These are phyloP conservation scores for Aspergillus sclerotiicarbonarius DNA, from an alignment of 495 filamentous ascomycete species.

Conservation along the genomic window DNA sequence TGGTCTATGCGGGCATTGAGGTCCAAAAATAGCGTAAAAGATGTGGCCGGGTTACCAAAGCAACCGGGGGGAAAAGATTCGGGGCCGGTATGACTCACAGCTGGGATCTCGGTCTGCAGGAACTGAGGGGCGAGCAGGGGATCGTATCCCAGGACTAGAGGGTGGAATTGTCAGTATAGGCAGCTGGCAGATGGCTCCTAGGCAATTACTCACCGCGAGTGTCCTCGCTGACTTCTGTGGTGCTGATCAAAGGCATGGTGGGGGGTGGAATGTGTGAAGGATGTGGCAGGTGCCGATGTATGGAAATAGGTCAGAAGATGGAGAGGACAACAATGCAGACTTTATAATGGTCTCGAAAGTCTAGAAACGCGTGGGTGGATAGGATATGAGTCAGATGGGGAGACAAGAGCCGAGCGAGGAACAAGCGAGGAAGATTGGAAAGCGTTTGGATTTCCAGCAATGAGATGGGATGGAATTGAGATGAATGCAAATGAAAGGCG, in stretches of 20 bases:
- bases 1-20: neutral
- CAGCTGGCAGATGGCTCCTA: too few species aligned
- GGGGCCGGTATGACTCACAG: conserved; percentile 53
- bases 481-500: too few species aligned
- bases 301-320: neutral
- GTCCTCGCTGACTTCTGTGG: conserved; percentile 51
- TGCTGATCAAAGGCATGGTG: conserved; percentile 51
- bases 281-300: neutral
- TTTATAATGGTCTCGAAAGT: neutral
- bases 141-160: conserved; percentile 87
- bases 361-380: neutral
- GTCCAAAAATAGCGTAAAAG: too few species aligned
- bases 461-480: too few species aligned
- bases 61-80: neutral
- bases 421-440: too few species aligned
- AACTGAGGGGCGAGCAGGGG: conserved; percentile 87
- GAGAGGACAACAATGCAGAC: neutral
- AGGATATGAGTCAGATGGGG: neutral
- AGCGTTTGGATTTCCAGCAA: too few species aligned
- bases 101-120: conserved; percentile 84
- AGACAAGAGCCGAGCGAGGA: neutral
- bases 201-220: conserved; percentile 45
- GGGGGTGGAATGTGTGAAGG: neutral
- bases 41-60: too few species aligned
- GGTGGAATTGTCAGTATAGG: conserved; percentile 6